Conservation (phyloP, 2,329 filamentous ascomycete species). For the Cordyceps fumosorosea region DNA sequence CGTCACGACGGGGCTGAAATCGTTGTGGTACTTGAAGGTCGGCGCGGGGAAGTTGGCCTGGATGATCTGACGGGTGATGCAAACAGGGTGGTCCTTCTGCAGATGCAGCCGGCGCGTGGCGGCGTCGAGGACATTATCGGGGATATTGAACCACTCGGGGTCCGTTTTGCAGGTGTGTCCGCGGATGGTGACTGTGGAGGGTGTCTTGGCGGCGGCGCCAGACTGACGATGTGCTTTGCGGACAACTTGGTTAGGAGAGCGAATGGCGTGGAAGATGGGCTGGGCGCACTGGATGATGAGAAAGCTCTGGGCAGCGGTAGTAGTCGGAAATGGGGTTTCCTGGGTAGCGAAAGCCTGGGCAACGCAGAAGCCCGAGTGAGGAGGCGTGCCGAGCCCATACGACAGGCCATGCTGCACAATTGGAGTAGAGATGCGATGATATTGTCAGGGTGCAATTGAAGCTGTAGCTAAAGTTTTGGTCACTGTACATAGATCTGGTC, state of each 20-base stretch:
- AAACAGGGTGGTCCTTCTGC: constrained; percentile 82
- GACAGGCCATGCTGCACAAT: constrained; percentile 10
- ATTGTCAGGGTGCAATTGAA: neutral
- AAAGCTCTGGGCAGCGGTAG: neutral
- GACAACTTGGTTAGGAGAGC: neutral
- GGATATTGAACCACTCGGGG: constrained; percentile 74
- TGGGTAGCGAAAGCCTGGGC: neutral
- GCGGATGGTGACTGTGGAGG: constrained; percentile 45
- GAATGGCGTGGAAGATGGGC: neutral
- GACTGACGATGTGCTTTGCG: neutral
- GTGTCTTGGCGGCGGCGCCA: constrained; percentile 14
- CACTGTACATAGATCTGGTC: neutral
- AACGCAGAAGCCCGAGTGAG: neutral
- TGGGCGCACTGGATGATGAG: neutral
- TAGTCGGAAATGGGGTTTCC: neutral
- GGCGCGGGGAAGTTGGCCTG: constrained; percentile 76
- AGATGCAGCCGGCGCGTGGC: constrained; percentile 78
- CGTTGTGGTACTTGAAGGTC: constrained; percentile 69
- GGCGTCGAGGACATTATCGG: constrained; percentile 65
- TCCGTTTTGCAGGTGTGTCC: constrained; percentile 62
- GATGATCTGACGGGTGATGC: constrained; percentile 86
- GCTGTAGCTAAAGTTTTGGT: neutral
- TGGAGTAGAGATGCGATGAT: neutral
- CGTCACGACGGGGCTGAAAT: constrained; percentile 75
- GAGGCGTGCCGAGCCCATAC: neutral